Percentiles rank a stretch among this genome's conserved stretches.
phyloP scores from a whole-genome alignment of 495 filamentous ascomycete genomes.

The Wilcoxina mikolae region DNA sequence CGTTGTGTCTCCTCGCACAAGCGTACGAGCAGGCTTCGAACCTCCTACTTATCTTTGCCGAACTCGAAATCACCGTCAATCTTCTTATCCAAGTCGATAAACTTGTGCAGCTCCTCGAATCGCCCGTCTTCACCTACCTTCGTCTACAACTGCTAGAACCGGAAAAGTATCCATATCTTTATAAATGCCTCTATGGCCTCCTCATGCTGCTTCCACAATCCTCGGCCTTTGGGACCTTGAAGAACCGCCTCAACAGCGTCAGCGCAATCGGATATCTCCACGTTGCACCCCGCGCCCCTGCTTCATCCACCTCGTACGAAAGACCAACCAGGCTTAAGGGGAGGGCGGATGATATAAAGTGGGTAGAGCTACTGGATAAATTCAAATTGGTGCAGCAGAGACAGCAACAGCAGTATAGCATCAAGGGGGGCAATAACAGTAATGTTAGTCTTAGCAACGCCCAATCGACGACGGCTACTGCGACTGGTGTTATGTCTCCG shows the following conservation, averaged over 20 bases:
- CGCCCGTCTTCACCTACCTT: conserved; percentile 95
- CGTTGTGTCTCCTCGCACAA: conserved; percentile 86
- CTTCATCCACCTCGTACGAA: conserved; percentile 35
- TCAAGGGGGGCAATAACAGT: conserved; percentile 11
- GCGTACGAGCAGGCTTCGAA: conserved; percentile 98
- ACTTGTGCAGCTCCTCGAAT: conserved; percentile 91
- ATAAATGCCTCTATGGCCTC: conserved; percentile 95
- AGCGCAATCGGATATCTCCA: conserved; percentile 94
- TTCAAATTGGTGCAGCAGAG: conserved; percentile 82
- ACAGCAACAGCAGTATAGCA: conserved; percentile 36
- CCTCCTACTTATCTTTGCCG: conserved; percentile 89
- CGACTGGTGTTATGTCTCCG: conserved; percentile 18
- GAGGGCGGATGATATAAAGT: conserved; percentile 74
- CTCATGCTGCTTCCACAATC: conserved; percentile 97
- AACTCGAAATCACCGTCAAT: conserved; percentile 97
- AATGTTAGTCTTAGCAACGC: not conserved
- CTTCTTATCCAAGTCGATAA: conserved; percentile 99
- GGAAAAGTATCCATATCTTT: conserved; percentile 86
- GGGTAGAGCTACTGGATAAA: conserved; percentile 91
- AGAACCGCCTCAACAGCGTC: conserved; percentile 92
- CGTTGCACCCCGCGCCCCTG: conserved; percentile 38
- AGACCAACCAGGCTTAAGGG: conserved; percentile 69
- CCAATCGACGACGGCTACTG: not conserved
- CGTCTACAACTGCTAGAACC: conserved; percentile 96
- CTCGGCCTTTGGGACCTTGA: conserved; percentile 88